Evolutionary conservation across 23 red algal genomes (phyloP).

Genomic region (Pyropia yezoensis): DNA sequence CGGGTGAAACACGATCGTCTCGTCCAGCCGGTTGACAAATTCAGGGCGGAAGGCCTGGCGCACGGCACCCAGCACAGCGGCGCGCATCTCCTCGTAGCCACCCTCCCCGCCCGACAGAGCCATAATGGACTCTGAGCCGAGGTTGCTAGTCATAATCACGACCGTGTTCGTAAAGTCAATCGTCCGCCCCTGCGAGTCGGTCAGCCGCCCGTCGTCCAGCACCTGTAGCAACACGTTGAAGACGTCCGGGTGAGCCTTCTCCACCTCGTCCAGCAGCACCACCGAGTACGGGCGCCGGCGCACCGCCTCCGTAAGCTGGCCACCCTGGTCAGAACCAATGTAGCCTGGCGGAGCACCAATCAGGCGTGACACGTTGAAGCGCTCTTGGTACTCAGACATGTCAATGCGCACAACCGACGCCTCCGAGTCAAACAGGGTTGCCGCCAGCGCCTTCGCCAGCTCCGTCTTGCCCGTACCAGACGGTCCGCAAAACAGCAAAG

Average conservation of each 20-base stretch:
- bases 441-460: conserved; percentile 87
- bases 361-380: conserved; percentile 76
- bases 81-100: conserved; percentile 66
- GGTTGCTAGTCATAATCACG: conserved; percentile 93
- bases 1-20: conserved; percentile 96
- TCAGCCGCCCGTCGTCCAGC: conserved; percentile 94
- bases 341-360: conserved; percentile 97
- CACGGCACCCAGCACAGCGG: conserved; percentile 78
- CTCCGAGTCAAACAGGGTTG: conserved; percentile 89
- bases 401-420: conserved; percentile 85
- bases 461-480: conserved; percentile 97
- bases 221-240: conserved; percentile 97
- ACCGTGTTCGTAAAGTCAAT: conserved; percentile 93
- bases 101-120: conserved; percentile 39
- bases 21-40: conserved; percentile 98
- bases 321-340: conserved; percentile 94
- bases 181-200: conserved; percentile 93
- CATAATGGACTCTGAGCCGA: conserved; percentile 86
- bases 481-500: conserved; percentile 83
- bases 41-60: conserved; percentile 87
- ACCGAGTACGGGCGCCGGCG: conserved; percentile 94
- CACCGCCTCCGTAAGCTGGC: conserved; percentile 93
- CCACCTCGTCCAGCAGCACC: conserved; percentile 97
- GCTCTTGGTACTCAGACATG: conserved; percentile 97
- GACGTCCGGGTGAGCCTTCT: conserved; percentile 98